phyloP scores from a whole-genome alignment of 495 filamentous ascomycete genomes.

The Parathielavia hyrcaniae region DNA sequence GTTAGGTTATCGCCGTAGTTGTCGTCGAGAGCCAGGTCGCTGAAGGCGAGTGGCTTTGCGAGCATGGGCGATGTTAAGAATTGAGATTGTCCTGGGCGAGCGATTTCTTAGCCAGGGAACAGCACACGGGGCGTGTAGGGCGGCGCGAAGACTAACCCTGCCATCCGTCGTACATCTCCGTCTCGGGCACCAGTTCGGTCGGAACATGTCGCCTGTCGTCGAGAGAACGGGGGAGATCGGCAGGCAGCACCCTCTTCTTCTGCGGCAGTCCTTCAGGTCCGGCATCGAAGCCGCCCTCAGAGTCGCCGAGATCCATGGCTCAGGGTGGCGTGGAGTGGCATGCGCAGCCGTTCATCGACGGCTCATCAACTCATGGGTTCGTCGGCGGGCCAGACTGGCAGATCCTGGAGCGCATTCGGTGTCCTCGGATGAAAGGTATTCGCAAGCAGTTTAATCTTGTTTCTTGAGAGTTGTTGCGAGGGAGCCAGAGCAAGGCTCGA shows the following conservation, averaged over 20 bases:
- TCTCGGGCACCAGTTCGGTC: conserved; percentile 59
- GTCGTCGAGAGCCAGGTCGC: conserved; percentile 45
- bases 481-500: background rate
- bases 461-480: background rate
- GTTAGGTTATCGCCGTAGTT: conserved; percentile 58
- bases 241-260: conserved; percentile 57
- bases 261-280: conserved; percentile 16
- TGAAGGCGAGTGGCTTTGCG: conserved; percentile 77
- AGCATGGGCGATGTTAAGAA: conserved; percentile 80
- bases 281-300: conserved; percentile 44
- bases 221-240: conserved; percentile 82
- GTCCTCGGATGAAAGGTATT: background rate
- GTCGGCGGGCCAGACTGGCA: conserved; percentile 4
- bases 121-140: conserved; percentile 16
- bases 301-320: conserved; percentile 54
- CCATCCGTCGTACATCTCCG: conserved; percentile 98
- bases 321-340: conserved; percentile 19
- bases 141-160: conserved; percentile 59
- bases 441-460: background rate
- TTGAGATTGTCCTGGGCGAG: conserved; percentile 75
- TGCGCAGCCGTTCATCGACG: conserved; percentile 13
- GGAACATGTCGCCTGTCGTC: conserved; percentile 70
- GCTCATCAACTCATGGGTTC: conserved; percentile 4
- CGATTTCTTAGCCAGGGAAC: conserved; percentile 23
- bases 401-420: conserved; percentile 1